phyloP scores from a whole-genome alignment of 768 basidiomycete genomes.

The Serendipita vermifera region DNA sequence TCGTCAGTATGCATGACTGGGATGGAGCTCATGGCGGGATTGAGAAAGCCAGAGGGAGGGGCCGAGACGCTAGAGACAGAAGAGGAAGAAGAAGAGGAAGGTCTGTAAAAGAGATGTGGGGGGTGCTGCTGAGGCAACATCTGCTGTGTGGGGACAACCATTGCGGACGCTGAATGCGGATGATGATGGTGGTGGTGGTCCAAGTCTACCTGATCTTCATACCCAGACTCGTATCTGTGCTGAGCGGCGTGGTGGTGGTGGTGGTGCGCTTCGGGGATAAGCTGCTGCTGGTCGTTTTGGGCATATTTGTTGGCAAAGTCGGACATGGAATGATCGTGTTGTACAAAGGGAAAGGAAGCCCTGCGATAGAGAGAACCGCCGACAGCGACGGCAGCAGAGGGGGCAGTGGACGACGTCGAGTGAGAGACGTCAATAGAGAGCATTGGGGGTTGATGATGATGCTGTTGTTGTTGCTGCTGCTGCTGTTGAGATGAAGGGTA shows the following conservation, averaged over 20 bases:
- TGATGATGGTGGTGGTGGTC: no score
- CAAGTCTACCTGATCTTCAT: conserved; percentile 42
- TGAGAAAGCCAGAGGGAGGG: not conserved
- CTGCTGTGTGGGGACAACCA: conserved; percentile 53
- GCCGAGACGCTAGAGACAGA: not conserved
- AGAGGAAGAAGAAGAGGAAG: conserved; percentile 20
- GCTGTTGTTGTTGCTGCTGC: not conserved
- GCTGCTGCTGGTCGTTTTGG: conserved; percentile 31
- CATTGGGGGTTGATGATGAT: not conserved
- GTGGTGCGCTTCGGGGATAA: conserved; percentile 20
- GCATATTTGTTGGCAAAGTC: conserved; percentile 31
- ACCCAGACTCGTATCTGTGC: conserved; percentile 38
- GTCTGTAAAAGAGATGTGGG: conserved; percentile 21
- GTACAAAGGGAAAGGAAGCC: conserved; percentile 64
- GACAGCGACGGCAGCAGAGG: not conserved
- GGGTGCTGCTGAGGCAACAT: conserved; percentile 29
- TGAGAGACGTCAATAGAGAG: not conserved
- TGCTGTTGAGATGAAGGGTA: not conserved
- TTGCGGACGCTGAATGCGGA: conserved; percentile 25
- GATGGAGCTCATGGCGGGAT: conserved; percentile 31
- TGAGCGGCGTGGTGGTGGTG: conserved; percentile 33
- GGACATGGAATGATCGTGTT: conserved; percentile 40
- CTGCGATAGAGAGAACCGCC: conserved; percentile 32
- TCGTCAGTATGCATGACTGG: conserved; percentile 83
- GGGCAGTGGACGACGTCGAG: no score